Evolutionary conservation across 768 basidiomycete genomes (phyloP).

Genomic region (Amanita phalloides): DNA sequence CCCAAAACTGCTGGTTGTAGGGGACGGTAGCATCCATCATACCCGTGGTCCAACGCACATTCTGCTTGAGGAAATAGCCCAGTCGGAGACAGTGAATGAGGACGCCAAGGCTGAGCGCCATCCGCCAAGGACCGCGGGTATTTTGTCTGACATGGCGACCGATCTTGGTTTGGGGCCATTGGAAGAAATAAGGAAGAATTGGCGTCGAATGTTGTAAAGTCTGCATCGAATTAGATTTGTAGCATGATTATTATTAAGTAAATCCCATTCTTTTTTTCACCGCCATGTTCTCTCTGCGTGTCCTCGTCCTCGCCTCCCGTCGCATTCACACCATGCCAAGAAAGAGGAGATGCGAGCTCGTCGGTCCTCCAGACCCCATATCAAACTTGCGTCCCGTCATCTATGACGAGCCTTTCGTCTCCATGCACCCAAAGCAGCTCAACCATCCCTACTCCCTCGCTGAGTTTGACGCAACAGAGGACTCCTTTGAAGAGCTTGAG

Average conservation of each 20-base stretch:
- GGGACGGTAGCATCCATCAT: slow-evolving; percentile 24
- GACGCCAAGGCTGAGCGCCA: slow-evolving; percentile 6
- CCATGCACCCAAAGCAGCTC: slow-evolving; percentile 22
- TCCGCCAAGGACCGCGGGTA: slow-evolving; percentile 16
- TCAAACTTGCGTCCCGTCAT: slow-evolving; percentile 75
- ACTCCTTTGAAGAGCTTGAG: slow-evolving; percentile 32
- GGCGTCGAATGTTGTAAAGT: slow-evolving; percentile 18
- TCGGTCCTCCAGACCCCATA: slow-evolving; percentile 69
- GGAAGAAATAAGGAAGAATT: slow-evolving; percentile 18
- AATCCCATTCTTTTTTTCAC: background rate
- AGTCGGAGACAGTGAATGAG: slow-evolving; percentile 7
- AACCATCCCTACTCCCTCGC: slow-evolving; percentile 70
- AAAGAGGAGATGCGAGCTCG: slow-evolving; percentile 17
- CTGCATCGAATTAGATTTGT: background rate
- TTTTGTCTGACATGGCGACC: slow-evolving; percentile 34
- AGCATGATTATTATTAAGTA: background rate
- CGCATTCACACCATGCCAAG: background rate
- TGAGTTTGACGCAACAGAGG: slow-evolving; percentile 43
- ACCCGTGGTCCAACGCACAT: slow-evolving; percentile 29
- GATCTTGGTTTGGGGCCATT: slow-evolving; percentile 32
- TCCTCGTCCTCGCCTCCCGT: background rate
- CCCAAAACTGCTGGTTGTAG: slow-evolving; percentile 35
- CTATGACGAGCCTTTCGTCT: slow-evolving; percentile 48
- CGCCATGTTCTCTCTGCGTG: background rate
- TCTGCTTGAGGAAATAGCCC: slow-evolving; percentile 15